Conservation (phyloP, 129 eudicot genomes). For the Lactuca saligna region DNA sequence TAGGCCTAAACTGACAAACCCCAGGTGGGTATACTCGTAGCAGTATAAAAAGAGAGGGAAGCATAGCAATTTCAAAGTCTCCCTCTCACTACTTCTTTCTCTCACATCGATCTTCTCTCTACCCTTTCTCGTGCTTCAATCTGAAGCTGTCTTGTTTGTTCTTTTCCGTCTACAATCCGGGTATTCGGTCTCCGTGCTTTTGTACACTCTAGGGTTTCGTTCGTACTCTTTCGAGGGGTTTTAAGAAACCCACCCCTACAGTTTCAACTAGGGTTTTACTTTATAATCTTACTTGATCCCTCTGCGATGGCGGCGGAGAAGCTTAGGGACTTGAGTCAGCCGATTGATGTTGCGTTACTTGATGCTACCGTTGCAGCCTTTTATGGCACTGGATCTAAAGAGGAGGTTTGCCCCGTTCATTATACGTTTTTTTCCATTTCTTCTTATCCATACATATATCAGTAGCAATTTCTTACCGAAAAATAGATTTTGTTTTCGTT, state of each 20-base stretch:
- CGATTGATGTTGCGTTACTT: constrained; percentile 78
- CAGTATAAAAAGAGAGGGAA: constrained; percentile 43
- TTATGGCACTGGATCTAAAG: constrained; percentile 98
- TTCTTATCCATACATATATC: constrained; percentile 1
- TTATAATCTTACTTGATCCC: constrained; percentile 18
- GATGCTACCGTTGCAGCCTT: constrained; percentile 95
- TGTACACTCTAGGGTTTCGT: constrained; percentile 36
- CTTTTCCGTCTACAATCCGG: constrained; percentile 17
- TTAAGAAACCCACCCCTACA: constrained; percentile 1
- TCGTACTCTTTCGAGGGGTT: neutral
- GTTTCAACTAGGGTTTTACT: constrained; percentile 49
- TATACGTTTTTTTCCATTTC: neutral
- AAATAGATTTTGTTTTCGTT: constrained; percentile 8
- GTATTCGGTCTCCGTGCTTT: neutral
- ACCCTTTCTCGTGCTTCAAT: constrained; percentile 55
- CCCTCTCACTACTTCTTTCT: constrained; percentile 23
- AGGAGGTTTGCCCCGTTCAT: constrained; percentile 54
- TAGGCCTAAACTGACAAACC: constrained; percentile 21
- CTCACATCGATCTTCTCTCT: constrained; percentile 20
- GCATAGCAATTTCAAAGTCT: constrained; percentile 34
- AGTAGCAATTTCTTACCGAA: neutral
- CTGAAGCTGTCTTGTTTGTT: constrained; percentile 61
- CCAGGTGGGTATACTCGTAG: constrained; percentile 16
- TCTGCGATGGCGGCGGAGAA: constrained; percentile 88
- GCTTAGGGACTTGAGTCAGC: constrained; percentile 84